Evolutionary conservation across 2,329 filamentous ascomycete species (phyloP).

Genomic region (Echinosphaeria canescens): DNA sequence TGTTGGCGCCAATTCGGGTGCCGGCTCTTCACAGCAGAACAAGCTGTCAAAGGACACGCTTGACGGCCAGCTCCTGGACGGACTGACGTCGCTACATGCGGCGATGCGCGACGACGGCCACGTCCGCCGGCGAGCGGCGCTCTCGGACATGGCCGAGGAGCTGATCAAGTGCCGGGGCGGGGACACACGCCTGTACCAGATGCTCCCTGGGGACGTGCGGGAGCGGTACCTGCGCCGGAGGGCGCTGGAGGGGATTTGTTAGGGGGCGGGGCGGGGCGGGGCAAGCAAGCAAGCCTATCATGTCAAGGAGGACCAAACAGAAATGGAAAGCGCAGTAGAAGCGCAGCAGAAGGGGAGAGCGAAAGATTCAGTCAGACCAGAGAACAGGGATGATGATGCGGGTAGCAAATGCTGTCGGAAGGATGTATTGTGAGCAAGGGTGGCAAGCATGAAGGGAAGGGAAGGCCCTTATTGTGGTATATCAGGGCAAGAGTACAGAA

Average conservation of each 20-base stretch:
- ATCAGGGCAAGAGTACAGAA: too few species aligned
- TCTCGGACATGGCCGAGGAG: constrained; percentile 61
- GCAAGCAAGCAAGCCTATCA: too few species aligned
- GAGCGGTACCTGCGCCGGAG: constrained; percentile 33
- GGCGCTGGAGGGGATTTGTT: constrained; percentile 5
- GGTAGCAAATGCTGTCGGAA: neutral
- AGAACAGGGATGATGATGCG: neutral
- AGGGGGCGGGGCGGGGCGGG: too few species aligned
- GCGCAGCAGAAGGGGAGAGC: neutral
- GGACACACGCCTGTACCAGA: constrained; percentile 23
- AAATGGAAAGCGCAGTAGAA: neutral
- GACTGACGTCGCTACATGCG: constrained; percentile 31
- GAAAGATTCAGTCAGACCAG: neutral
- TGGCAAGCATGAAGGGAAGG: too few species aligned
- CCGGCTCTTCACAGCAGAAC: constrained; percentile 14
- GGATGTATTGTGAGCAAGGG: neutral
- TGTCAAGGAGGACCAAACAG: too few species aligned
- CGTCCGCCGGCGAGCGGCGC: constrained; percentile 50
- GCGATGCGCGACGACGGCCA: constrained; percentile 28
- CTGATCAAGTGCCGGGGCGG: constrained; percentile 41
- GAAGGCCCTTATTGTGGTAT: too few species aligned
- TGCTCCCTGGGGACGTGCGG: constrained; percentile 53
- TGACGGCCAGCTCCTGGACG: constrained; percentile 24
- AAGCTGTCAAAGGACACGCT: constrained; percentile 5
- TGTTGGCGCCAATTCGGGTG: too few species aligned